These are phyloP conservation scores for Penicillium bialowiezense DNA, from an alignment of 495 filamentous ascomycete species.

Conservation along the genomic window DNA sequence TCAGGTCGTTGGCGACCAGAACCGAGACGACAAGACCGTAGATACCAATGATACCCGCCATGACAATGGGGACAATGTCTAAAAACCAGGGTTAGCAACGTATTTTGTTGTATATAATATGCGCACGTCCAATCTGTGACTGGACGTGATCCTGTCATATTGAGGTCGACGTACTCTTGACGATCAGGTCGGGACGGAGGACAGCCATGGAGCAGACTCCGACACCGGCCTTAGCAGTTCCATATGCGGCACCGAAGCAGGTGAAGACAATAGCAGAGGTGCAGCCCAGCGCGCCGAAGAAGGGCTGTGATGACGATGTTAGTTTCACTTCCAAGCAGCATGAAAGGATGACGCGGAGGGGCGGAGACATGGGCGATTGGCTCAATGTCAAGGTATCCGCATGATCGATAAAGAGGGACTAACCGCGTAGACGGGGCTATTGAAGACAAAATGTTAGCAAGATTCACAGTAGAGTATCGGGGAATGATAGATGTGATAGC, in stretches of 20 bases:
- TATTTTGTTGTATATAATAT: background rate
- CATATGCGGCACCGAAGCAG: slow-evolving; percentile 97
- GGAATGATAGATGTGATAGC: slow-evolving; percentile 9
- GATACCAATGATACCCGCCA: slow-evolving; percentile 99
- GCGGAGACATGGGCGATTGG: slow-evolving; percentile 15
- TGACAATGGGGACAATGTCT: slow-evolving; percentile 99
- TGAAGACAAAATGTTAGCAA: slow-evolving; percentile 38
- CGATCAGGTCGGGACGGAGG: slow-evolving; percentile 93
- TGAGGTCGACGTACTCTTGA: slow-evolving; percentile 78
- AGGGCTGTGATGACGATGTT: slow-evolving; percentile 62
- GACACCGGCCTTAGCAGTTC: slow-evolving; percentile 98
- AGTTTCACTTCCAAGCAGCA: slow-evolving; percentile 17
- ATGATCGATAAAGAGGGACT: slow-evolving; percentile 48
- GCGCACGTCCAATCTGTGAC: background rate
- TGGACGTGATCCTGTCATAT: background rate
- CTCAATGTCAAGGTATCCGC: slow-evolving; percentile 3
- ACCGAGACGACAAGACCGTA: slow-evolving; percentile 99
- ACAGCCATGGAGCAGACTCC: slow-evolving; percentile 99
- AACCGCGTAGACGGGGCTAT: slow-evolving; percentile 97
- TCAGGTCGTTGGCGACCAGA: slow-evolving; percentile 88
- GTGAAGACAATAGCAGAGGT: slow-evolving; percentile 98
- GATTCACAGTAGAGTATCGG: slow-evolving; percentile 13
- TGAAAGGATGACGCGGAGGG: slow-evolving; percentile 10
- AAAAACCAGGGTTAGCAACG: slow-evolving; percentile 18
- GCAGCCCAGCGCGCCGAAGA: slow-evolving; percentile 99